phyloP scores from a whole-genome alignment of 345 rosid species.

The Eucalyptus cloeziana region DNA sequence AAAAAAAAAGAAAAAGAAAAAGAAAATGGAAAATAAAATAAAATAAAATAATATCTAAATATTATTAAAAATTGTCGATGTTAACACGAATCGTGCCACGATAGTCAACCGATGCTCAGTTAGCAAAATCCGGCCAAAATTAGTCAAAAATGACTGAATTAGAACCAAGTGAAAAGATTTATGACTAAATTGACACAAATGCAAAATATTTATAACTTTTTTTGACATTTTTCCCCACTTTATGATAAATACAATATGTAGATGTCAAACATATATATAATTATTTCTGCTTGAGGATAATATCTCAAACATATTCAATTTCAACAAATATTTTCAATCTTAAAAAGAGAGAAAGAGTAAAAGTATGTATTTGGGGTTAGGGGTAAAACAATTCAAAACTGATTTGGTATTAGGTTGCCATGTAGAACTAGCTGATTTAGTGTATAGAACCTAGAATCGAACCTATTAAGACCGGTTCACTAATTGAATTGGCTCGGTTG shows the following conservation, averaged over 20 bases:
- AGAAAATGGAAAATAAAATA: too few species aligned
- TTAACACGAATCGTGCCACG: accelerated
- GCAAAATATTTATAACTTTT: accelerated
- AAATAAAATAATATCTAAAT: too few species aligned
- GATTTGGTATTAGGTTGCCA: not conserved
- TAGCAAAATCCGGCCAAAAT: too few species aligned
- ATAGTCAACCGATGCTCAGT: accelerated
- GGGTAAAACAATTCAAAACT: not conserved
- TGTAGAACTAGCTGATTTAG: not conserved
- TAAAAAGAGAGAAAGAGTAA: accelerated
- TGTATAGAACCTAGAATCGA: not conserved
- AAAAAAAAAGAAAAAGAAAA: too few species aligned
- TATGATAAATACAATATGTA: not conserved
- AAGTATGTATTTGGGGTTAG: not conserved
- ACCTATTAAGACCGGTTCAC: not conserved
- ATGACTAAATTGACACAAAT: too few species aligned
- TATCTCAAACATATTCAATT: not conserved
- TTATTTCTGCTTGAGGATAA: not conserved
- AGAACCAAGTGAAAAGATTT: too few species aligned
- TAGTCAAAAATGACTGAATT: accelerated
- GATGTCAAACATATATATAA: not conserved
- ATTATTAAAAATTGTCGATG: too few species aligned
- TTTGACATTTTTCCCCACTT: not conserved
- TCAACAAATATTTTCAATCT: not conserved
- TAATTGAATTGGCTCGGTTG: not conserved